Conservation (phyloP, 495 filamentous ascomycete genomes). For the Talaromyces adpressus region DNA sequence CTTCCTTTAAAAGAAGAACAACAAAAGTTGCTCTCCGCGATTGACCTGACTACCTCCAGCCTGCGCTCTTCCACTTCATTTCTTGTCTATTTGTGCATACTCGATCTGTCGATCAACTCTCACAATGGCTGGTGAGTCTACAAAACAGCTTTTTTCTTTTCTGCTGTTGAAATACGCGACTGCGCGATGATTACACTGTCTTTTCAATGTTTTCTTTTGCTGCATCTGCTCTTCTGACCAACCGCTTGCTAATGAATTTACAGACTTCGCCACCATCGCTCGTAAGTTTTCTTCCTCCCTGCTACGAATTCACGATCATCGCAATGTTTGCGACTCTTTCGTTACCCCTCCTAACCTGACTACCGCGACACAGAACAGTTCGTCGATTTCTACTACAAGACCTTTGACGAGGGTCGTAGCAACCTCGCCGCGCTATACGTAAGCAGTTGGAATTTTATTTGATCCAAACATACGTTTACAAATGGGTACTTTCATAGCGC, state of each 20-base stretch:
- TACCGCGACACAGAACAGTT: conserved; percentile 58
- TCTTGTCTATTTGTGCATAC: conserved; percentile 3
- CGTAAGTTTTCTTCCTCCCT: conserved; percentile 35
- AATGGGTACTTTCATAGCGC: conserved; percentile 44
- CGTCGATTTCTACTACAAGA: conserved; percentile 79
- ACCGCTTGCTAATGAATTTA: neutral
- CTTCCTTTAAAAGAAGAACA: conserved; percentile 1
- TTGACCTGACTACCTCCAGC: neutral
- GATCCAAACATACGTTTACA: neutral
- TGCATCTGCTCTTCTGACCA: neutral
- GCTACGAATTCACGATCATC: neutral
- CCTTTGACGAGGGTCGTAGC: conserved; percentile 64
- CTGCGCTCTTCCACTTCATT: conserved; percentile 2
- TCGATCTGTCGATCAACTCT: conserved; percentile 7
- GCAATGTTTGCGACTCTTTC: conserved; percentile 1
- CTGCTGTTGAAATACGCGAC: neutral
- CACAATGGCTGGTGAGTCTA: conserved; percentile 37
- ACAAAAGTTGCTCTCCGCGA: neutral
- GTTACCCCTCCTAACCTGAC: neutral
- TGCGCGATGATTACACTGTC: neutral
- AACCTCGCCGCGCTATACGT: conserved; percentile 71
- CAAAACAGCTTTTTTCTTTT: neutral
- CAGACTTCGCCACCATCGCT: conserved; percentile 49
- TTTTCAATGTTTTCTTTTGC: neutral
- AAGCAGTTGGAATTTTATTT: conserved; percentile 14